These are phyloP conservation scores for Leishmania tropica DNA, from an alignment of 208 protist genomes.

Conservation along the genomic window DNA sequence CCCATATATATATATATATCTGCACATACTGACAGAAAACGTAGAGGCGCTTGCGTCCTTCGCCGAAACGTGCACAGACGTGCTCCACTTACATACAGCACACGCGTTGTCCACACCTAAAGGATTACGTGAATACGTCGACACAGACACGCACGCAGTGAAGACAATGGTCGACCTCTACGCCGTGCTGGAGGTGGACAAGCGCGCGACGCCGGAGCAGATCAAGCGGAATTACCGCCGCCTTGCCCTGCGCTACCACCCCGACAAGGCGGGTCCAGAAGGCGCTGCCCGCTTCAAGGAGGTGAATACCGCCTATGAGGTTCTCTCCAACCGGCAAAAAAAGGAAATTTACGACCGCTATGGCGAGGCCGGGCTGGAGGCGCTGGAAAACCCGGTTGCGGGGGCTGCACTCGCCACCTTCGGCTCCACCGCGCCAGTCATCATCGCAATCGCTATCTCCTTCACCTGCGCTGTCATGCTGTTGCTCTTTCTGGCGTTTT, in stretches of 20 bases:
- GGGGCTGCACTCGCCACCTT: constrained; percentile 25
- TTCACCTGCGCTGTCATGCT: constrained; percentile 40
- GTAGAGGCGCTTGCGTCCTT: neutral
- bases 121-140: neutral
- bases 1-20: neutral
- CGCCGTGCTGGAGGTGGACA: constrained; percentile 67
- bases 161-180: constrained; percentile 62
- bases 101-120: neutral
- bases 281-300: constrained; percentile 76
- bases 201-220: constrained; percentile 63
- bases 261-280: constrained; percentile 78
- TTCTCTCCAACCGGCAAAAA: constrained; percentile 90
- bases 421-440: constrained; percentile 19
- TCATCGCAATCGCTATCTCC: constrained; percentile 17
- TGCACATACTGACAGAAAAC: neutral
- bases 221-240: constrained; percentile 86
- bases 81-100: neutral
- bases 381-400: constrained; percentile 51
- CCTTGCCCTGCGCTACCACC: constrained; percentile 84
- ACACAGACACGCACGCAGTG: neutral
- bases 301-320: constrained; percentile 95
- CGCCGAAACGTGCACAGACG: neutral
- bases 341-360: constrained; percentile 66
- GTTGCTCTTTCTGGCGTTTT: constrained; percentile 68
- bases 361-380: constrained; percentile 46